Evolutionary conservation across 305 asterid species (phyloP).

Genomic region (Fraxinus greggii): DNA sequence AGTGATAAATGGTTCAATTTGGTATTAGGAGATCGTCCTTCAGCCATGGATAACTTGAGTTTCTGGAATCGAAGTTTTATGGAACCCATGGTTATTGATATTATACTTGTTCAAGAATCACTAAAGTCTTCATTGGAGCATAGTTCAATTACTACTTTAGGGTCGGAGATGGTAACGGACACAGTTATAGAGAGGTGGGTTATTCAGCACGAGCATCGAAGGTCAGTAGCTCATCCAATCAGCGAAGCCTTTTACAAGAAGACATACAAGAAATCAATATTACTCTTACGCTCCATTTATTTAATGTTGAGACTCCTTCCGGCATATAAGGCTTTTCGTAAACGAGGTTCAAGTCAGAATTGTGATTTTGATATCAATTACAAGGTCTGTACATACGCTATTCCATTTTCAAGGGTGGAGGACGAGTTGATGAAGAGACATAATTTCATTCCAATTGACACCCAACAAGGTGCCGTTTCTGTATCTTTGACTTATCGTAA

Average conservation of each 20-base stretch:
- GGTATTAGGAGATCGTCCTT: slow-evolving; percentile 83
- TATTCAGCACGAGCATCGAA: slow-evolving; percentile 67
- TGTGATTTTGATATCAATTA: slow-evolving; percentile 83
- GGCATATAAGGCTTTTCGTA: slow-evolving; percentile 81
- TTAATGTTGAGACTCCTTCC: slow-evolving; percentile 92
- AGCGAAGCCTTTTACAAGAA: slow-evolving; percentile 71
- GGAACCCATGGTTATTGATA: slow-evolving; percentile 94
- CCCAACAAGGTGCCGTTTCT: slow-evolving; percentile 81
- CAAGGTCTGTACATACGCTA: slow-evolving; percentile 69
- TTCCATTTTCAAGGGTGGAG: slow-evolving; percentile 77
- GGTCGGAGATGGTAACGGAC: slow-evolving; percentile 48
- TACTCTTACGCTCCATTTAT: slow-evolving; percentile 70
- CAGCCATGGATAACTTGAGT: slow-evolving; percentile 81
- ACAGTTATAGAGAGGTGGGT: slow-evolving; percentile 91
- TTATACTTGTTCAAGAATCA: slow-evolving; percentile 73
- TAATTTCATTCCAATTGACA: slow-evolving; percentile 71
- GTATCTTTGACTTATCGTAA: slow-evolving; percentile 78
- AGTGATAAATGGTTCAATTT: slow-evolving; percentile 89
- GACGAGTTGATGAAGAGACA: slow-evolving; percentile 69
- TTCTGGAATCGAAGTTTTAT: slow-evolving; percentile 85
- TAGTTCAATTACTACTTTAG: slow-evolving; percentile 28
- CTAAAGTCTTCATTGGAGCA: slow-evolving; percentile 37
- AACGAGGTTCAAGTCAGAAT: slow-evolving; percentile 52
- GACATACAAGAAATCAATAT: slow-evolving; percentile 75
- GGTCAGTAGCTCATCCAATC: slow-evolving; percentile 56